Evolutionary conservation across 768 basidiomycete genomes (phyloP), one percentile per base, ranked within the genome.

Genomic region (Leccinellum rugosiceps): DNA sequence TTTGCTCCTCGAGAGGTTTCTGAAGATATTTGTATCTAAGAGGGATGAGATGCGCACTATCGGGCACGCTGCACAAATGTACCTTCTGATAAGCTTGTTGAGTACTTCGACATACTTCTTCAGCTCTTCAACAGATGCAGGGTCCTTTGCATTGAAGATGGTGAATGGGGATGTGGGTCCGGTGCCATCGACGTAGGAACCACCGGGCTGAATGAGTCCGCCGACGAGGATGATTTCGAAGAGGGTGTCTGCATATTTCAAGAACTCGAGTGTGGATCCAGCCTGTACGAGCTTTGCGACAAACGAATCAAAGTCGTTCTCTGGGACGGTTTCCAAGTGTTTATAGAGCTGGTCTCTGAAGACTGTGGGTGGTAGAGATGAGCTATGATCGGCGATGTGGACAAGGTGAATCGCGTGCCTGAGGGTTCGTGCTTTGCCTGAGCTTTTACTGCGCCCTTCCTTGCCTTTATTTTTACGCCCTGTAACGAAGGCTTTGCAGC

Each of bases 21-120:
- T 98, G 96, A 66, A 99, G 91, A 81, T 98, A 99, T 76, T 98
- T 98, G 82, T 98, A 98, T 77, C 94, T 96, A 68, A 54, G 44
- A 34, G 34, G 21, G 19, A 49, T 57, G 62, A 63, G 51, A 19
- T 7, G 8, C 25, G 15, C 7, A 52, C 32, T 3, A 47, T 55
- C 56, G 50, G 57, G 59, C 57, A 62, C 17, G 28, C 0, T 21
- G 54, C 34, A 43, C 30, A 11, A 32, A 60, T 74, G 55, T 65
- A 92, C 94, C 96, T 88, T 76, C 96, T 83, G 80, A 95, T 93
- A 57, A 98, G 88, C 78, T 94, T 95, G 75, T 94, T 94, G 66
- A 98, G 80, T 34, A 97, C 95, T 59, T 96, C 95, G 56, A 95
- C 81, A 66, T 97, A 93, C 70, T 88, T 90, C 82, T 90, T 95